These are phyloP conservation scores for Ogataea haglerorum DNA, from an alignment of 805 yeast species.

Conservation along the genomic window DNA sequence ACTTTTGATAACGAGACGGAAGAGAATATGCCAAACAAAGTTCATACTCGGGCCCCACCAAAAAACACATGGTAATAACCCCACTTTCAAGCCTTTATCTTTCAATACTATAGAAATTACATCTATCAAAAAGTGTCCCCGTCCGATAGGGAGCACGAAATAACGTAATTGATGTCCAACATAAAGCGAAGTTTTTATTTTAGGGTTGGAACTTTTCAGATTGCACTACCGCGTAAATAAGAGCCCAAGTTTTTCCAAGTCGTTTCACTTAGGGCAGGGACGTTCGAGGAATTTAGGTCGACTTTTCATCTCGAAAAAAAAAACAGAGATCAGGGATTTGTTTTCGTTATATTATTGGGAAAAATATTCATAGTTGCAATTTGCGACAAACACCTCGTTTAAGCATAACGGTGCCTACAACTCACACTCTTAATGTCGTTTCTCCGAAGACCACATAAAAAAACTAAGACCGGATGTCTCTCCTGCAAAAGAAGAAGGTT, in stretches of 20 bases:
- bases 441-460: slow-evolving; percentile 24
- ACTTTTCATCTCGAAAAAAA: background rate
- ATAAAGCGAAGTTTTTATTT: too few relatives aligned
- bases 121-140: too few relatives aligned
- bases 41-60: too few relatives aligned
- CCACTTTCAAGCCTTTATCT: too few relatives aligned
- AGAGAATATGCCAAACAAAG: too few relatives aligned
- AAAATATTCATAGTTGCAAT: too few relatives aligned
- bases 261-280: background rate
- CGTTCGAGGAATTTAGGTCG: background rate
- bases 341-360: background rate
- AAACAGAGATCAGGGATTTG: too few relatives aligned
- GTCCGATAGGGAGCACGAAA: too few relatives aligned
- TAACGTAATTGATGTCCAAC: too few relatives aligned
- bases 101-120: too few relatives aligned
- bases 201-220: background rate
- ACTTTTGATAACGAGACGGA: background rate
- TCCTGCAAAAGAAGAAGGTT: slow-evolving; percentile 24
- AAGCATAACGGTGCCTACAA: background rate
- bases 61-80: too few relatives aligned
- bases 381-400: background rate
- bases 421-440: slow-evolving; percentile 12
- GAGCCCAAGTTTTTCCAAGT: background rate
- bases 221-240: background rate
- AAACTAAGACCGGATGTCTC: slow-evolving; percentile 25